Conservation (phyloP, 305 asterid species). For the Euphrasia arctica region DNA sequence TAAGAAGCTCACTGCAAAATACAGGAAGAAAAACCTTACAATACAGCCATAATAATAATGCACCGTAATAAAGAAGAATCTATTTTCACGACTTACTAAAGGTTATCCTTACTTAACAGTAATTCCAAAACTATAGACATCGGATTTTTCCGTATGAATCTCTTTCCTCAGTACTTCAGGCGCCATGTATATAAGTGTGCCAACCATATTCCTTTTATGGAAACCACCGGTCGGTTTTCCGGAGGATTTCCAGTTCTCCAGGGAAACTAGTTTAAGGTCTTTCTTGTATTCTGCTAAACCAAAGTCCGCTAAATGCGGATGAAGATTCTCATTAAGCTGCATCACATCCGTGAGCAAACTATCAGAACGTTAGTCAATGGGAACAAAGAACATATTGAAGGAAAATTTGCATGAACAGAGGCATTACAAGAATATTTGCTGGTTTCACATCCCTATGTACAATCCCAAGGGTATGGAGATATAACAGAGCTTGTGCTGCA, state of each 20-base stretch:
- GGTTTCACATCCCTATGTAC: conserved; percentile 99
- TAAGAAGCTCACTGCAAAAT: conserved; percentile 83
- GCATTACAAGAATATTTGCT: conserved; percentile 91
- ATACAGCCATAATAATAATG: neutral
- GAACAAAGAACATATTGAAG: neutral
- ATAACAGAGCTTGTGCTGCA: conserved; percentile 85
- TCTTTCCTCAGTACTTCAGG: conserved; percentile 91
- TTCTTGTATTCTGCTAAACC: conserved; percentile 82
- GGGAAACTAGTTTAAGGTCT: conserved; percentile 71
- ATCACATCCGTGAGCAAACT: conserved; percentile 24
- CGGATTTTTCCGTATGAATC: conserved; percentile 88
- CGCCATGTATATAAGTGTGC: conserved; percentile 96
- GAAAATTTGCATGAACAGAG: conserved; percentile 24
- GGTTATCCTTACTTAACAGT: conserved; percentile 67
- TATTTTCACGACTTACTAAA: conserved; percentile 15
- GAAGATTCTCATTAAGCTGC: conserved; percentile 69
- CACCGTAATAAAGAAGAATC: conserved; percentile 11
- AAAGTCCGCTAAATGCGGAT: conserved; percentile 87
- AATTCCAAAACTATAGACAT: conserved; percentile 90
- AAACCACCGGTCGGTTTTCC: conserved; percentile 99
- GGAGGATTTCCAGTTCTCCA: conserved; percentile 68
- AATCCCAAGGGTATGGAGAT: conserved; percentile 89
- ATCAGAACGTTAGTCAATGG: conserved; percentile 19
- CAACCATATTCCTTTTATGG: conserved; percentile 94
- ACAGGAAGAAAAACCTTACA: conserved; percentile 20